phyloP scores from a whole-genome alignment of 345 rosid genomes.

The Gossypium australe region DNA sequence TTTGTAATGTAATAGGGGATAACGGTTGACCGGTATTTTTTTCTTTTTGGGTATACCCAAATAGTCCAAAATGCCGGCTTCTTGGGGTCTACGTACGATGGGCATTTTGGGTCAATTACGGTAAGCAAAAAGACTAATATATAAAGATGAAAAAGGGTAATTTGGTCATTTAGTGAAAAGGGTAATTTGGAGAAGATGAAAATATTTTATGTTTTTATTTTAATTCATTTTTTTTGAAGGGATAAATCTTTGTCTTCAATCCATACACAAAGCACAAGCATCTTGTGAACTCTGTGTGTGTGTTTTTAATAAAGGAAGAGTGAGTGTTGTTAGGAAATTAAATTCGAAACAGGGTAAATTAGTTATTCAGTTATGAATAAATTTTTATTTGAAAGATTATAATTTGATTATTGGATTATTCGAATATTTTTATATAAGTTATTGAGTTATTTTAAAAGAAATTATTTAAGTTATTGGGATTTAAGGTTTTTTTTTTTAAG shows the following conservation, averaged over 20 bases:
- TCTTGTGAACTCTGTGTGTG: constrained; percentile 2
- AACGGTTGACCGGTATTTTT: constrained; percentile 49
- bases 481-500: too few species aligned
- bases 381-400: too few species aligned
- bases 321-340: too few species aligned
- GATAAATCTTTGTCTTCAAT: constrained; percentile 2
- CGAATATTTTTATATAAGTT: too few species aligned
- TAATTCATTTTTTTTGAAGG: not conserved
- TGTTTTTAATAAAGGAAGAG: too few species aligned
- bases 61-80: constrained; percentile 46
- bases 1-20: not conserved
- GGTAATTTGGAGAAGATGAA: constrained; percentile 5
- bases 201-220: not conserved
- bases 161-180: not conserved
- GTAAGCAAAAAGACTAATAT: not conserved
- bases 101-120: constrained; percentile 27
- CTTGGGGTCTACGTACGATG: constrained; percentile 24
- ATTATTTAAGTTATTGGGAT: too few species aligned
- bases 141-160: not conserved
- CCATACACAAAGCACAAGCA: constrained; percentile 18
- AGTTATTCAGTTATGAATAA: too few species aligned
- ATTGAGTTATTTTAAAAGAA: too few species aligned
- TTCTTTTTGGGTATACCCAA: constrained; percentile 4
- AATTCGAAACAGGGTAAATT: too few species aligned
- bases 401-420: too few species aligned